Base-by-base conservation (phyloP, 148 eudicot species). In the Amaranthus hypochondriacus region DNA sequence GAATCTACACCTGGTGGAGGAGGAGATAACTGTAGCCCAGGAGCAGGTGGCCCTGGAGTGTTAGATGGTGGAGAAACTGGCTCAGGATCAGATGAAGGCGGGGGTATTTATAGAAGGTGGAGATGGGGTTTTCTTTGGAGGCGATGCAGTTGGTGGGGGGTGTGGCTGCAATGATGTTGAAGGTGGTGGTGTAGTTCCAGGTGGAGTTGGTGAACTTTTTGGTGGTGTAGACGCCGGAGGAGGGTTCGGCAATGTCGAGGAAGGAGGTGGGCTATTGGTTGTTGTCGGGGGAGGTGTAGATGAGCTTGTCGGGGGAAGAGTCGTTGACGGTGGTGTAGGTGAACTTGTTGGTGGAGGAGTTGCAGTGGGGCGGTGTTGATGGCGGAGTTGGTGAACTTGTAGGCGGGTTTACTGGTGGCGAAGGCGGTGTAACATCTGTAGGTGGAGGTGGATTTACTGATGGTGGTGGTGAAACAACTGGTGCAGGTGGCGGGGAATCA, bases 231-330 rank as follows among this genome's bases (percentile, higher is more conserved):
- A 80, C 68, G 86, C 48, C 53, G 4, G 65, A 11, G 84, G 86
- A 13, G 86, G 74, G 28, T 60, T 46, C 49, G 81, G 62, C 11
- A 61, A 18, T 28, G 81, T 60, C 43, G 75, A 71, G 7, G 86
- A 73, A 44, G 86, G 76, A 10, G 79, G 83, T 42, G 81, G 72
- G n/a, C 42, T 21, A 53, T 10, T 44, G 9, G 78, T 83, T 28
- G 84, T 67, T 4, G 79, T 72, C 5, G 85, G 79, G 1, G 86
- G 81, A 28, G 87, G 84, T 15, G 83, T 14, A 72, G 80, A 72
- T 10, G 82, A 10, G 59, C 65, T 70, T 52, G 75, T 18, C 9
- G 86, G 77, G 14, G 70, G 70, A 15, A 56, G 44, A 49, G n/a
- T 67, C 0, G 46, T 18, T 6, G 39, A 28, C 39, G 70, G n/a